These are phyloP conservation scores for Fusarium avenaceum DNA, from an alignment of 2,329 filamentous ascomycete genomes.

Conservation along the genomic window DNA sequence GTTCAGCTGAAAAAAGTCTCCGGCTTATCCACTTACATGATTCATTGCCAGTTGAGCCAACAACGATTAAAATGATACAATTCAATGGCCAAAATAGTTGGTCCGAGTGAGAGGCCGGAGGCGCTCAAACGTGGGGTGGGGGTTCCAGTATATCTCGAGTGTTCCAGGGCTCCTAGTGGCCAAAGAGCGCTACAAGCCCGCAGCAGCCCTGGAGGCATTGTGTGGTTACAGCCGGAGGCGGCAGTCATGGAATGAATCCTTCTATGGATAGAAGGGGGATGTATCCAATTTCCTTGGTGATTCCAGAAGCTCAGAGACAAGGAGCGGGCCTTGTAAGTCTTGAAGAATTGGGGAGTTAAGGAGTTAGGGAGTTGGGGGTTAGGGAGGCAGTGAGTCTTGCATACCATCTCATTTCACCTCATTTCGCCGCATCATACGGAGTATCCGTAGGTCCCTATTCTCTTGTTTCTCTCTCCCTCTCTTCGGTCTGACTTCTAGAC, in stretches of 20 bases:
- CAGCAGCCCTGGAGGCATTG: constrained; percentile 20
- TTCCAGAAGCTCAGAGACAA: constrained; percentile 33
- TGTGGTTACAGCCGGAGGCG: constrained; percentile 27
- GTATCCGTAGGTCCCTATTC: too few relatives aligned
- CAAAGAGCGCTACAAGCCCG: constrained; percentile 11
- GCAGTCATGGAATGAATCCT: constrained; percentile 28
- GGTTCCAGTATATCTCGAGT: constrained; percentile 4
- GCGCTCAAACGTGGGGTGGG: constrained; percentile 29
- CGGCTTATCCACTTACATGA: constrained; percentile 3
- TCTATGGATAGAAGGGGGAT: constrained; percentile 6
- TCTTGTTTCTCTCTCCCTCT: constrained; percentile 8
- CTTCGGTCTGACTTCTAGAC: constrained; percentile 14
- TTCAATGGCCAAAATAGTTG: constrained; percentile 22
- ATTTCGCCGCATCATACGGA: too few relatives aligned
- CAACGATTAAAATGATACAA: background rate
- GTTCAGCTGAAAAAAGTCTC: background rate
- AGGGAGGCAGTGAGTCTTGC: constrained; percentile 1
- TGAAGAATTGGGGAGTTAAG: constrained; percentile 3
- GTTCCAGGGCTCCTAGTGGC: constrained; percentile 27
- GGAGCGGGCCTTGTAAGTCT: constrained; percentile 27
- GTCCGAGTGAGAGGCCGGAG: constrained; percentile 37
- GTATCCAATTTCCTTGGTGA: constrained; percentile 14
- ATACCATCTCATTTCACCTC: background rate
- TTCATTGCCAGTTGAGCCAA: background rate
- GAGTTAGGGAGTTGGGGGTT: constrained; percentile 3